Percentiles rank a stretch among this genome's conserved stretches.
Evolutionary conservation across 1,284 basidiomycete species (phyloP).

Genomic region (Laetiporus sulphureus): DNA sequence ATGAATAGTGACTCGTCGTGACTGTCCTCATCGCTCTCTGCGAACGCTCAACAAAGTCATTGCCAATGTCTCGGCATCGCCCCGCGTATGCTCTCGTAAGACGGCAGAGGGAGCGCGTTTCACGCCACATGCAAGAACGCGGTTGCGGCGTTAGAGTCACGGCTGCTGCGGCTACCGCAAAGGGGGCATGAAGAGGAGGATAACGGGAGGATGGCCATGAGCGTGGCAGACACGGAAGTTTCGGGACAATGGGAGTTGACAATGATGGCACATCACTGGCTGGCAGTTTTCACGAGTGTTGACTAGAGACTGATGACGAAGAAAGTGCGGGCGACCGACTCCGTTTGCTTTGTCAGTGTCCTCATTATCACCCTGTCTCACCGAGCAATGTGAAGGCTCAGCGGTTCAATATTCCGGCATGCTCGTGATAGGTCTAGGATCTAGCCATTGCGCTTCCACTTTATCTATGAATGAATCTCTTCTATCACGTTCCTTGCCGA

Average conservation of each 20-base stretch:
- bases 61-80: constrained; percentile 22
- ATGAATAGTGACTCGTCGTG: constrained; percentile 29
- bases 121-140: too few relatives aligned
- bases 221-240: constrained; percentile 36
- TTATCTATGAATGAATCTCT: not conserved
- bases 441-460: too few relatives aligned
- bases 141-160: too few relatives aligned
- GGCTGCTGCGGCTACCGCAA: too few relatives aligned
- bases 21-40: constrained; percentile 14
- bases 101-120: constrained; percentile 13
- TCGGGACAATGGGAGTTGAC: constrained; percentile 25
- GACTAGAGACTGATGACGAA: constrained; percentile 29
- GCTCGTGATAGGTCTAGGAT: too few relatives aligned
- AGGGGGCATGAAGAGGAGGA: constrained; percentile 25
- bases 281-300: constrained; percentile 53
- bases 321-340: too few relatives aligned
- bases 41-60: constrained; percentile 14
- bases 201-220: constrained; percentile 24
- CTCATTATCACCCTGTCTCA: too few relatives aligned
- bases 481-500: constrained; percentile 1
- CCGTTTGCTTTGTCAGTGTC: too few relatives aligned
- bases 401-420: too few relatives aligned
- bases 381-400: too few relatives aligned
- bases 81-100: constrained; percentile 25
- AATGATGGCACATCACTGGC: constrained; percentile 31